Percentiles rank a stretch among this genome's conserved stretches.
Evolutionary conservation across 352 stramenopile species (phyloP).

Genomic region (Pythium guiyangense): DNA sequence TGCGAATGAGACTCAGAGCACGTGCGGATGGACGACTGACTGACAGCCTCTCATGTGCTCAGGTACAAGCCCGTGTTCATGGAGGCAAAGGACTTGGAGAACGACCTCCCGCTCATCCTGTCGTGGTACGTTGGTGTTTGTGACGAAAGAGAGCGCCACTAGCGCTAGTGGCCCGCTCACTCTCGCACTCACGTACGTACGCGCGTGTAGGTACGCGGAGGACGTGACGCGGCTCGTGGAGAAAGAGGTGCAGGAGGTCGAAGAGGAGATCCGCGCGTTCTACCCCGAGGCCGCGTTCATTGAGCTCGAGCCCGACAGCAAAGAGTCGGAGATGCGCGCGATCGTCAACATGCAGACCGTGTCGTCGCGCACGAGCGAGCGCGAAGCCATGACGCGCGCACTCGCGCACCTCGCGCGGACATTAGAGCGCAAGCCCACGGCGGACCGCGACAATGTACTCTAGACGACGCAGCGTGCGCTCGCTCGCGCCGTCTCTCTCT

Average conservation of each 20-base stretch:
- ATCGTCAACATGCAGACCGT: slow-evolving; percentile 80
- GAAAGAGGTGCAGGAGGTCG: slow-evolving; percentile 95
- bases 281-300: slow-evolving; percentile 97
- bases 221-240: slow-evolving; percentile 96
- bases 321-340: slow-evolving; percentile 84
- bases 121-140: slow-evolving; percentile 71
- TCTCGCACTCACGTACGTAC: background rate
- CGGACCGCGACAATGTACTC: slow-evolving; percentile 15
- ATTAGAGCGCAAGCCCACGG: slow-evolving; percentile 32
- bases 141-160: background rate
- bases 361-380: slow-evolving; percentile 76
- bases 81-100: slow-evolving; percentile 86
- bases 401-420: slow-evolving; percentile 71
- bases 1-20: background rate
- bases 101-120: slow-evolving; percentile 92
- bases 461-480: background rate
- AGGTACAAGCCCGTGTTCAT: slow-evolving; percentile 93
- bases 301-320: slow-evolving; percentile 95
- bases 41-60: background rate
- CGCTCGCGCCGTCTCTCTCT: too few relatives aligned
- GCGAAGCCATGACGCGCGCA: slow-evolving; percentile 78
- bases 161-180: too few relatives aligned
- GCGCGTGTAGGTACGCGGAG: slow-evolving; percentile 73
- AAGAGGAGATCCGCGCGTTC: slow-evolving; percentile 89
- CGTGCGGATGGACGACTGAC: background rate